phyloP scores from a whole-genome alignment of 805 yeast genomes.

The Lipomyces mesembrius region DNA sequence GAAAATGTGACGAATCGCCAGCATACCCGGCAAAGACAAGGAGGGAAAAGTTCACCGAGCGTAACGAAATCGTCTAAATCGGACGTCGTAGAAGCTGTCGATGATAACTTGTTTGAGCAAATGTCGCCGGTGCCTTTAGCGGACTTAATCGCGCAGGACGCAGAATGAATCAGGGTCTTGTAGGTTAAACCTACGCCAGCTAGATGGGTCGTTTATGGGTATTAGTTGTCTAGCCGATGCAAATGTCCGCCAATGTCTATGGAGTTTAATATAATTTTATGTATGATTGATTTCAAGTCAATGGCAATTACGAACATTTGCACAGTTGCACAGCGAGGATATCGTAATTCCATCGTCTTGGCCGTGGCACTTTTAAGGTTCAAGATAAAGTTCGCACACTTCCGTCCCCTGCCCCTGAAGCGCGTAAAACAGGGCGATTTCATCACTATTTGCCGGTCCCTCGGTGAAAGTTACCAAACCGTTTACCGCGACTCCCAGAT shows the following conservation, averaged over 20 bases:
- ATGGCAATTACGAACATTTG: no score
- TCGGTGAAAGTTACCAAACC: no score
- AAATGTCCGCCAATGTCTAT: no score
- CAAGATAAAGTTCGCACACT: not conserved
- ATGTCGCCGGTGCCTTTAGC: conserved; percentile 22
- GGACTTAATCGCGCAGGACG: not conserved
- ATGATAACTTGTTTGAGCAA: conserved; percentile 17
- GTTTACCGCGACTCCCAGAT: no score
- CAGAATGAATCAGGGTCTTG: not conserved
- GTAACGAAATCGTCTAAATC: not conserved
- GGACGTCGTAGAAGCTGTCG: not conserved
- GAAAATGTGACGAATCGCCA: not conserved
- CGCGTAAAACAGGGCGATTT: not conserved
- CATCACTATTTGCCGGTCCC: not conserved
- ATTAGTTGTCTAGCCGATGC: no score
- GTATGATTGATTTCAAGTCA: no score
- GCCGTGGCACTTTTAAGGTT: no score
- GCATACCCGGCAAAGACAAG: not conserved
- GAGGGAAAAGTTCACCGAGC: not conserved
- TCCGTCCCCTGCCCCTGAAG: conserved; percentile 1
- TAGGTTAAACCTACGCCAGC: not conserved
- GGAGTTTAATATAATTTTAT: no score
- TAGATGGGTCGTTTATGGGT: not conserved
- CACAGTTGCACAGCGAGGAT: no score
- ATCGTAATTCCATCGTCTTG: no score